Evolutionary conservation across 179 eudicot genomes (phyloP).

Genomic region (Heliamphora pulchella): DNA sequence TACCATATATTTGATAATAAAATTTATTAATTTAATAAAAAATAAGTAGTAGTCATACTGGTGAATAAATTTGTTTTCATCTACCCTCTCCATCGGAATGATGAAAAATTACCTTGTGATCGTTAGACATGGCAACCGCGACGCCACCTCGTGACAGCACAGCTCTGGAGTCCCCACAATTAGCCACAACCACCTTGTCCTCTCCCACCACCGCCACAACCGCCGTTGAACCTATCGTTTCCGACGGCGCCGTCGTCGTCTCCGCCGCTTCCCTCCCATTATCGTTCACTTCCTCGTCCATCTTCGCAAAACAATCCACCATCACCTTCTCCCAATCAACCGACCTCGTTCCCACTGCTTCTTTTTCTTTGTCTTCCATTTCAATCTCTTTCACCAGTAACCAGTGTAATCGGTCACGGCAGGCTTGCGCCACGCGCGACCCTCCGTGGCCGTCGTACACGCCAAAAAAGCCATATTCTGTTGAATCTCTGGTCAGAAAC

Average conservation of each 20-base stretch:
- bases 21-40: too few relatives aligned
- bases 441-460: slow-evolving; percentile 35
- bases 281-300: slow-evolving; percentile 34
- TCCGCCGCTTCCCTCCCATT: slow-evolving; percentile 1
- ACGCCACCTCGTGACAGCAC: slow-evolving; percentile 30
- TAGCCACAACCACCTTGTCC: slow-evolving; percentile 40
- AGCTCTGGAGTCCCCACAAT: slow-evolving; percentile 47
- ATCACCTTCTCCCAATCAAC: slow-evolving; percentile 36
- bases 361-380: too few relatives aligned
- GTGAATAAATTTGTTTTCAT: too few relatives aligned
- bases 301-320: slow-evolving; percentile 27
- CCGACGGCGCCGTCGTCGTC: neutral
- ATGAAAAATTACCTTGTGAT: slow-evolving; percentile 32
- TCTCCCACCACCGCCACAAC: slow-evolving; percentile 40
- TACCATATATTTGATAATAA: too few relatives aligned
- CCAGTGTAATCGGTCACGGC: slow-evolving; percentile 20
- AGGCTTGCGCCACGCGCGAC: slow-evolving; percentile 21
- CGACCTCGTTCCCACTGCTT: too few relatives aligned
- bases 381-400: slow-evolving; percentile 16
- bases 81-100: too few relatives aligned
- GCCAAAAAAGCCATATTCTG: slow-evolving; percentile 18
- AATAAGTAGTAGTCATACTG: too few relatives aligned
- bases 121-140: slow-evolving; percentile 27
- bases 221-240: slow-evolving; percentile 34
- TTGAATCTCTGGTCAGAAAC: slow-evolving; percentile 9